A percentile compares a stretch with the other conserved stretches of the same genome.
Conservation (phyloP, 2,329 filamentous ascomycete genomes). For the Raffaelea albimanens region DNA sequence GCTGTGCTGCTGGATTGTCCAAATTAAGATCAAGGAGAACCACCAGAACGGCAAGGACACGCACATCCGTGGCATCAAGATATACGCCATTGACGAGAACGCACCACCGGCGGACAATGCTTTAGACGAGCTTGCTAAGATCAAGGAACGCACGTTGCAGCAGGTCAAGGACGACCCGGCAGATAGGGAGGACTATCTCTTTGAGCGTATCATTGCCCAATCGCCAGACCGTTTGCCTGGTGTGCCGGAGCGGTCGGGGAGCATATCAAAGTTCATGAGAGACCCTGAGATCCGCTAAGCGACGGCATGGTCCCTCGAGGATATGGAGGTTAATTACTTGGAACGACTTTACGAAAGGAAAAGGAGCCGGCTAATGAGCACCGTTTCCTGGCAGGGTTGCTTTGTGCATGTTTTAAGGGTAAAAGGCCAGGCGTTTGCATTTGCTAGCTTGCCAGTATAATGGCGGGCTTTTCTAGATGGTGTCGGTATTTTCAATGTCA, state of each 20-base stretch:
- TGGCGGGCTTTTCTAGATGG: no score
- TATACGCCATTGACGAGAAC: constrained; percentile 56
- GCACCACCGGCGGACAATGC: constrained; percentile 26
- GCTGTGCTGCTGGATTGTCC: constrained; percentile 78
- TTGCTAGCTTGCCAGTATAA: no score
- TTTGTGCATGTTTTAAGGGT: no score
- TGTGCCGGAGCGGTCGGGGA: constrained; percentile 20
- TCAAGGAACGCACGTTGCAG: constrained; percentile 21
- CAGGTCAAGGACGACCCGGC: constrained; percentile 17
- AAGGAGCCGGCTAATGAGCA: no score
- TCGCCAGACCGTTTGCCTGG: constrained; percentile 18
- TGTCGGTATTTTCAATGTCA: no score
- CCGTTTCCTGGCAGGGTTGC: no score
- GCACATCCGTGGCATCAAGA: constrained; percentile 87
- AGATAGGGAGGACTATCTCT: constrained; percentile 23
- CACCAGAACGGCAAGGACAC: constrained; percentile 99
- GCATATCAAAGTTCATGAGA: constrained; percentile 28
- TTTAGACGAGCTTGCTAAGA: constrained; percentile 22
- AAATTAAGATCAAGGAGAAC: constrained; percentile 87
- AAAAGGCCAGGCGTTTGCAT: no score
- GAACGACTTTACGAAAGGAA: neutral
- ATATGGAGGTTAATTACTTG: no score
- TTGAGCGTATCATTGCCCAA: constrained; percentile 20
- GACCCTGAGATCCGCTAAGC: constrained; percentile 31
- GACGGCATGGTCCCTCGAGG: neutral